These are phyloP conservation scores for Arthroderma sp. DNA, from an alignment of 2,329 filamentous ascomycete species.

Conservation along the genomic window DNA sequence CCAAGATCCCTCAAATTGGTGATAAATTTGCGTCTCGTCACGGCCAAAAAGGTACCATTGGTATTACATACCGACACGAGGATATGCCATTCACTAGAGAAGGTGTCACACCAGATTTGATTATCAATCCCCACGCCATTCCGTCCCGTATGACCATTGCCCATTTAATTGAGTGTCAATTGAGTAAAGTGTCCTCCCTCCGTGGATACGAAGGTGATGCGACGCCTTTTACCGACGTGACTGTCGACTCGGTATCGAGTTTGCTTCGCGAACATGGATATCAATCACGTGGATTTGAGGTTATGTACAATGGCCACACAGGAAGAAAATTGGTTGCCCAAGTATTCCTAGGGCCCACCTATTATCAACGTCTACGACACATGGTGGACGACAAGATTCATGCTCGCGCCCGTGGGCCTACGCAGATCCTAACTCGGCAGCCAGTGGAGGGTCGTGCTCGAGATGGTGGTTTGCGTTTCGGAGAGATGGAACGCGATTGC, in stretches of 20 bases:
- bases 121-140: constrained; percentile 99
- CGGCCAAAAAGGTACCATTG: constrained; percentile 98
- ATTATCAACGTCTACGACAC: constrained; percentile 95
- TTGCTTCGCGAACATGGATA: constrained; percentile 82
- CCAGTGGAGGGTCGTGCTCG: constrained; percentile 96
- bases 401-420: constrained; percentile 89
- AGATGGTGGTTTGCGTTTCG: constrained; percentile 96
- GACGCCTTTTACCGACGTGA: constrained; percentile 95
- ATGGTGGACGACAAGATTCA: constrained; percentile 99
- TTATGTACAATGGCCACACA: constrained; percentile 98
- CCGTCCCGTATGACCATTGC: constrained; percentile 99
- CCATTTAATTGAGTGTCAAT: constrained; percentile 96
- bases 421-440: constrained; percentile 93
- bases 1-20: constrained; percentile 95
- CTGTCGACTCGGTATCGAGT: constrained; percentile 81
- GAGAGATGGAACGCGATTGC: constrained; percentile 99
- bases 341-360: constrained; percentile 93
- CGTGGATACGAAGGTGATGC: constrained; percentile 94
- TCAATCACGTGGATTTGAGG: constrained; percentile 91
- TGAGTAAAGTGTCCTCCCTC: constrained; percentile 89
- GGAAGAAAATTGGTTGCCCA: constrained; percentile 86
- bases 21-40: constrained; percentile 99
- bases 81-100: constrained; percentile 97
- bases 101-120: constrained; percentile 84
- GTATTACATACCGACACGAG: constrained; percentile 93